Percentiles rank a stretch among this genome's conserved stretches.
Evolutionary conservation across 2,329 filamentous ascomycete species (phyloP).

Genomic region (Ophiocordyceps camponoti-rufipedis): DNA sequence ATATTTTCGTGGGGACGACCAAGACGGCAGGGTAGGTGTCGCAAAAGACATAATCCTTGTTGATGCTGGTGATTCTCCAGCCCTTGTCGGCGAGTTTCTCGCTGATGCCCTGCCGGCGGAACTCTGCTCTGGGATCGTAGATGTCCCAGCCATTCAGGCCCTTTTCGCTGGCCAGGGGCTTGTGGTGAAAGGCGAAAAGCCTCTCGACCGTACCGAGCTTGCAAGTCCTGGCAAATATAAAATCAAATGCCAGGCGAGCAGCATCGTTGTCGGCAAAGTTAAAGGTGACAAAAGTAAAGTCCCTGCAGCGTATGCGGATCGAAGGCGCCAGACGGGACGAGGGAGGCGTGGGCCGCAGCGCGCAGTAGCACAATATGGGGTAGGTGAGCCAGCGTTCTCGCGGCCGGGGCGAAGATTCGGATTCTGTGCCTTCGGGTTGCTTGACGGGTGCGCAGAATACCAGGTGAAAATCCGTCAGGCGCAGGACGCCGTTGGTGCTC

Average conservation of each 20-base stretch:
- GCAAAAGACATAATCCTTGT: constrained; percentile 77
- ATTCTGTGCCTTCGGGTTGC: constrained; percentile 8
- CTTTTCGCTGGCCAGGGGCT: constrained; percentile 54
- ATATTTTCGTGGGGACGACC: constrained; percentile 73
- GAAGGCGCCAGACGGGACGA: constrained; percentile 55
- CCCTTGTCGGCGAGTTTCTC: constrained; percentile 58
- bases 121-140: constrained; percentile 77
- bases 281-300: constrained; percentile 88
- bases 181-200: constrained; percentile 78
- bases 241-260: constrained; percentile 76
- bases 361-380: constrained; percentile 73
- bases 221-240: constrained; percentile 64
- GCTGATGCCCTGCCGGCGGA: constrained; percentile 71
- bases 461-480: constrained; percentile 45
- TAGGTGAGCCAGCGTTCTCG: constrained; percentile 86
- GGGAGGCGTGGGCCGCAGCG: constrained; percentile 54
- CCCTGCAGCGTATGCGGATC: constrained; percentile 74
- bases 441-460: constrained; percentile 28
- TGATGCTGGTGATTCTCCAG: constrained; percentile 85
- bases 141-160: constrained; percentile 63
- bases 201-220: constrained; percentile 70
- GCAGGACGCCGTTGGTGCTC: constrained; percentile 35
- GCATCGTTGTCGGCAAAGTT: constrained; percentile 59
- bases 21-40: constrained; percentile 80
- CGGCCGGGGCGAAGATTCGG: constrained; percentile 11